Conservation (phyloP, 495 filamentous ascomycete species). For the Penicillium paxilli region DNA sequence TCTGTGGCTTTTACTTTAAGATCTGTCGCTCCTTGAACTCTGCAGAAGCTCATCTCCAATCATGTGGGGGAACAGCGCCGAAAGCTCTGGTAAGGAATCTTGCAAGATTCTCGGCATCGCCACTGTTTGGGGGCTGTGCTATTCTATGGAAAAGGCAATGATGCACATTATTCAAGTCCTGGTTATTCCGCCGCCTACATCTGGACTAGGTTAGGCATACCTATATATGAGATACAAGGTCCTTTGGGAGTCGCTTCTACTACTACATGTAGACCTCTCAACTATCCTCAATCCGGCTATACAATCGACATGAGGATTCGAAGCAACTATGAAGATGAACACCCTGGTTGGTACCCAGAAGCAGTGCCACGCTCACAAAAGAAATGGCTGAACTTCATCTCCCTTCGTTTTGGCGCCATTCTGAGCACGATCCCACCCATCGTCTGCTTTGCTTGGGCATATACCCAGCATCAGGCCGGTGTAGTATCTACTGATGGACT, state of each 20-base stretch:
- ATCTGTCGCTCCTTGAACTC: background rate
- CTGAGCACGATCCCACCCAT: constrained; percentile 8
- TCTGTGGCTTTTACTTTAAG: background rate
- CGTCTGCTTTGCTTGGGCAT: constrained; percentile 20
- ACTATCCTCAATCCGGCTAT: too few relatives aligned
- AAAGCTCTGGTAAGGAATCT: background rate
- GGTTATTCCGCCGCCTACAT: background rate
- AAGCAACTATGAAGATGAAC: background rate
- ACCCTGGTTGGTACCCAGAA: constrained; percentile 10
- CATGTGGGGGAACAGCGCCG: background rate
- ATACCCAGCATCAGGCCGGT: constrained; percentile 4
- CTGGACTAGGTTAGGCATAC: background rate
- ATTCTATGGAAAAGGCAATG: constrained; percentile 4
- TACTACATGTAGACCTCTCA: too few relatives aligned
- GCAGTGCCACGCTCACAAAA: constrained; percentile 13
- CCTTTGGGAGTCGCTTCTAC: too few relatives aligned
- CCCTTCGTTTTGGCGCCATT: constrained; percentile 14
- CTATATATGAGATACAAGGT: background rate
- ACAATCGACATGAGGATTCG: background rate
- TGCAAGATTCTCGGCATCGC: constrained; percentile 11
- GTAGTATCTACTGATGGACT: constrained; percentile 16
- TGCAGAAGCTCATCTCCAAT: background rate
- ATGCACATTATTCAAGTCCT: background rate
- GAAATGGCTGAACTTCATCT: constrained; percentile 17
- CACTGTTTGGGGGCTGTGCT: constrained; percentile 15